phyloP scores from a whole-genome alignment of 2,329 filamentous ascomycete genomes.

The Fusarium pseudograminearum region DNA sequence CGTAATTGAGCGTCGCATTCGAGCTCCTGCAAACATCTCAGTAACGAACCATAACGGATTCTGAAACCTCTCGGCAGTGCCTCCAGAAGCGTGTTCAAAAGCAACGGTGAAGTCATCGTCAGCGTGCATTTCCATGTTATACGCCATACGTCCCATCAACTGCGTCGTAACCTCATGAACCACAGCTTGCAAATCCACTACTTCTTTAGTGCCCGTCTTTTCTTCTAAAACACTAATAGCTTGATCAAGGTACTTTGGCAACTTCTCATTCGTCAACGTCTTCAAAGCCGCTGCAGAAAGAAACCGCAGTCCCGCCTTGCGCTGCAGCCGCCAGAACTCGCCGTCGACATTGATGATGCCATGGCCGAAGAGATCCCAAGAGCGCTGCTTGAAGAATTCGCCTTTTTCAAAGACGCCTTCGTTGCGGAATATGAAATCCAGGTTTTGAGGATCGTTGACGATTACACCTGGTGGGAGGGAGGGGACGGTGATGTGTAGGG shows the following conservation, averaged over 20 bases:
- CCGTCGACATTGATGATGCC: constrained; percentile 77
- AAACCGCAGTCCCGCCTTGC: constrained; percentile 71
- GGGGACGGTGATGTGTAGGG: constrained; percentile 72
- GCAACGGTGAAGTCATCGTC: constrained; percentile 69
- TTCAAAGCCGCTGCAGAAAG: constrained; percentile 69
- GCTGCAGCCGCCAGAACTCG: constrained; percentile 71
- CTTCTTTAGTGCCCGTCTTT: constrained; percentile 42
- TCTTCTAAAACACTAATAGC: constrained; percentile 56
- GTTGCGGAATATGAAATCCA: constrained; percentile 72
- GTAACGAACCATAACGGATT: constrained; percentile 73
- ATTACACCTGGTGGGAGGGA: constrained; percentile 72
- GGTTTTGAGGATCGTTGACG: constrained; percentile 70
- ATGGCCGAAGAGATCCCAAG: constrained; percentile 73
- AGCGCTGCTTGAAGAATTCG: constrained; percentile 69
- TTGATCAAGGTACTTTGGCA: constrained; percentile 65
- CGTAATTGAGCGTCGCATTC: constrained; percentile 62
- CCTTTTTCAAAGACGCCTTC: constrained; percentile 72
- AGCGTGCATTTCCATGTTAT: constrained; percentile 75
- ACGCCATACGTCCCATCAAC: constrained; percentile 76
- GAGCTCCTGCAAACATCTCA: constrained; percentile 62
- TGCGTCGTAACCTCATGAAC: constrained; percentile 74
- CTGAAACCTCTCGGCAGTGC: constrained; percentile 71
- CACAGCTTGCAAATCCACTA: constrained; percentile 68
- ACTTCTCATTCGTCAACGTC: constrained; percentile 66
- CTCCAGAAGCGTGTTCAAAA: constrained; percentile 72